Evolutionary conservation across 352 stramenopile species (phyloP).

Genomic region (Plasmopara viticola): DNA sequence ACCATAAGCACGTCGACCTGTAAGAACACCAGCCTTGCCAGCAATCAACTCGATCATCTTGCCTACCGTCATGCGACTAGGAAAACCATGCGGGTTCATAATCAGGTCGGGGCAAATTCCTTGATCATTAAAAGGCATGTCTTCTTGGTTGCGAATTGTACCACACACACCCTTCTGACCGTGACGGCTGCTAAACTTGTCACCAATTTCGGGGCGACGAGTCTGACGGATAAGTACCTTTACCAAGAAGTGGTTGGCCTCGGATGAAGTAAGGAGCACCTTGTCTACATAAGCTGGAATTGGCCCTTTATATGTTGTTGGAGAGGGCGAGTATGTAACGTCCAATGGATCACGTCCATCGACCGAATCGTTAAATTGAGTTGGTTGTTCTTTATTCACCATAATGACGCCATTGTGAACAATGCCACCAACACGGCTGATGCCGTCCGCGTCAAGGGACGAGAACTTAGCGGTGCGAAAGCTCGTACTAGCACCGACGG

Average conservation of each 20-base stretch:
- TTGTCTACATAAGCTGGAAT: constrained; percentile 97
- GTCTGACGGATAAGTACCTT: constrained; percentile 97
- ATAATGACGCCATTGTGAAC: constrained; percentile 94
- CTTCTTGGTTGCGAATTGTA: constrained; percentile 92
- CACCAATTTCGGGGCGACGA: constrained; percentile 96
- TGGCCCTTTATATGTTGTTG: constrained; percentile 93
- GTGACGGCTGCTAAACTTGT: constrained; percentile 99
- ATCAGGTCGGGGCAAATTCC: constrained; percentile 98
- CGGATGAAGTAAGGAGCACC: constrained; percentile 97
- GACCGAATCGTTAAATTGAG: constrained; percentile 88
- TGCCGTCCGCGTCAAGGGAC: constrained; percentile 96
- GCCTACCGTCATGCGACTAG: constrained; percentile 98
- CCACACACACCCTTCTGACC: constrained; percentile 99
- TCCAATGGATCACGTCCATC: constrained; percentile 68
- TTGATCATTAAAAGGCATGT: constrained; percentile 99
- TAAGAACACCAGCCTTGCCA: constrained; percentile 96
- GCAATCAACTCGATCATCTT: constrained; percentile 99
- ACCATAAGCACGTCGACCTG: constrained; percentile 95
- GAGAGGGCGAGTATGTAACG: constrained; percentile 77
- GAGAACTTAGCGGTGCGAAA: constrained; percentile 89
- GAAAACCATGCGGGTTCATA: constrained; percentile 99
- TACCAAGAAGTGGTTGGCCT: constrained; percentile 97
- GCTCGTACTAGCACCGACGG: constrained; percentile 39
- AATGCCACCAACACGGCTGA: constrained; percentile 81
- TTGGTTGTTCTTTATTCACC: constrained; percentile 98